Evolutionary conservation across 2,329 filamentous ascomycete genomes (phyloP).

Genomic region (Aureobasidium namibiae): DNA sequence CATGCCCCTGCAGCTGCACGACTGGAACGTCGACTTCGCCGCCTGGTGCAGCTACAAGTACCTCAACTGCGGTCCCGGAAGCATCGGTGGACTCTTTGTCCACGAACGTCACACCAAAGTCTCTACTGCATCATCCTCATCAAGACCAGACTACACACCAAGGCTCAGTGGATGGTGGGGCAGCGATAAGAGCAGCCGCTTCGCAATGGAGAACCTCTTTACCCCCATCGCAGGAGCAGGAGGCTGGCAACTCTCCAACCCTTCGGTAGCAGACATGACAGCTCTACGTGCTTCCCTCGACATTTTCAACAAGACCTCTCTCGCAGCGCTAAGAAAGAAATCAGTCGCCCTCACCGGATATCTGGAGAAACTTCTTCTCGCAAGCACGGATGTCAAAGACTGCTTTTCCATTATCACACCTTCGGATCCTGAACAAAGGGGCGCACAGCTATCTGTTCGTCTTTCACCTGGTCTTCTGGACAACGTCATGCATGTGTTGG

Average conservation of each 20-base stretch:
- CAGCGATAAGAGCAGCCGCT: slow-evolving; percentile 64
- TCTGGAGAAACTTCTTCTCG: slow-evolving; percentile 56
- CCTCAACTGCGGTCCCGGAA: slow-evolving; percentile 75
- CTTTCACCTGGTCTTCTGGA: slow-evolving; percentile 63
- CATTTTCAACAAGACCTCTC: slow-evolving; percentile 64
- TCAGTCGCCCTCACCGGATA: slow-evolving; percentile 68
- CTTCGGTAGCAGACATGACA: slow-evolving; percentile 68
- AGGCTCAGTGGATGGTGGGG: slow-evolving; percentile 84
- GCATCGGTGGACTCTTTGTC: slow-evolving; percentile 73
- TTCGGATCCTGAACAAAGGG: slow-evolving; percentile 56
- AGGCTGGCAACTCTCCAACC: slow-evolving; percentile 82
- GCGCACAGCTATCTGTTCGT: slow-evolving; percentile 70
- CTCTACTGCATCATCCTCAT: slow-evolving; percentile 14
- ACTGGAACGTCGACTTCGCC: slow-evolving; percentile 88
- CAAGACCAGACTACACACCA: slow-evolving; percentile 45
- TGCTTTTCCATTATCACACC: slow-evolving; percentile 59
- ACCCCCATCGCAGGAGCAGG: slow-evolving; percentile 67
- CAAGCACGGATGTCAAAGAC: neutral
- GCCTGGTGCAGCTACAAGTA: slow-evolving; percentile 96
- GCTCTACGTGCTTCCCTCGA: slow-evolving; percentile 65
- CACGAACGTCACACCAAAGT: slow-evolving; percentile 64
- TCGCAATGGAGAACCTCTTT: slow-evolving; percentile 78
- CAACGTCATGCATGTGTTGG: slow-evolving; percentile 53
- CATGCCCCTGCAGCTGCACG: slow-evolving; percentile 68
- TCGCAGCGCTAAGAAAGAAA: slow-evolving; percentile 61